Evolutionary conservation across 2,329 filamentous ascomycete genomes (phyloP).

Genomic region (Aspergillus tubingensis): DNA sequence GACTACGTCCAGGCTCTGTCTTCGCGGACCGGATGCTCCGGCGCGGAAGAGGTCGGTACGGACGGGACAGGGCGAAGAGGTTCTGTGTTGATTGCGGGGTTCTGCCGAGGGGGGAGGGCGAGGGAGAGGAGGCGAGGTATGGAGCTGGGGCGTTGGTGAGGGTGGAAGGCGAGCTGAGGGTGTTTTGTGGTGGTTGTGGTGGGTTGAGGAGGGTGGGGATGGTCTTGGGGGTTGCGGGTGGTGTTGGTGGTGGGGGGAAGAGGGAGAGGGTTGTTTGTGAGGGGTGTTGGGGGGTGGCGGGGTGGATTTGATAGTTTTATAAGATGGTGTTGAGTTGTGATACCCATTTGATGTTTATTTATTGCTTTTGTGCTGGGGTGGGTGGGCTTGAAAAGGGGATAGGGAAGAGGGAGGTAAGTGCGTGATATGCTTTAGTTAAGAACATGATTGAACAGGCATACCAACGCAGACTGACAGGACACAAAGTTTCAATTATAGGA

Average conservation of each 20-base stretch:
- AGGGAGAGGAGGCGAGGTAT: conserved; percentile 26
- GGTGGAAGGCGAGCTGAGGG: conserved; percentile 21
- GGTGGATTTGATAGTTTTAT: neutral
- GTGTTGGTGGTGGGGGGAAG: neutral
- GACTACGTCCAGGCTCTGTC: conserved; percentile 21
- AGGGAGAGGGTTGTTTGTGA: neutral
- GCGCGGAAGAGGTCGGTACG: conserved; percentile 21
- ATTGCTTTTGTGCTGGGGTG: no score
- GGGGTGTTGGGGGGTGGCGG: neutral
- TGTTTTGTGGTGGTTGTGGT: conserved; percentile 28
- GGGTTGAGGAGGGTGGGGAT: conserved; percentile 13
- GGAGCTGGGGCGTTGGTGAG: conserved; percentile 27
- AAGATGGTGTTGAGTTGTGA: neutral
- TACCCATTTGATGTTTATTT: neutral
- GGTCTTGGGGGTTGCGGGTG: neutral
- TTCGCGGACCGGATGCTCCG: conserved; percentile 33
- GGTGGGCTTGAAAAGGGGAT: neutral
- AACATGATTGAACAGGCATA: neutral
- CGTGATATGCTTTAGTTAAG: no score
- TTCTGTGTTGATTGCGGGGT: conserved; percentile 34
- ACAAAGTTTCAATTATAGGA: neutral
- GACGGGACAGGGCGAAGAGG: conserved; percentile 23
- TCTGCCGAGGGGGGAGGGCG: conserved; percentile 11
- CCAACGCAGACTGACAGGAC: no score
- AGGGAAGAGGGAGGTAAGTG: neutral